Base-by-base conservation (phyloP, 2,329 filamentous ascomycete genomes). In the Cyphellophora europaea region DNA sequence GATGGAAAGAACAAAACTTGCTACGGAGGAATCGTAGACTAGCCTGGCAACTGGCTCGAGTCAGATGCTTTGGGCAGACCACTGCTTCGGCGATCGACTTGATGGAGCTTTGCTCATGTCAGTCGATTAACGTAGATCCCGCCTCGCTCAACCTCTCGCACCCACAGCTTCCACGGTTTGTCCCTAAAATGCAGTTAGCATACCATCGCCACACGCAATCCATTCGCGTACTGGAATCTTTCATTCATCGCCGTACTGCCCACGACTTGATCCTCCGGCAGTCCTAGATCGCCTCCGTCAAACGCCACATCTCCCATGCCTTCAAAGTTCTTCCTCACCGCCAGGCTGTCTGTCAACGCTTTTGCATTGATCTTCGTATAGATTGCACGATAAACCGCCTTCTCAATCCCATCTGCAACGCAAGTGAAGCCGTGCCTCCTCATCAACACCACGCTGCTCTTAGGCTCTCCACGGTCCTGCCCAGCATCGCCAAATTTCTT, bases 351-450 rank as follows among this genome's bases (percentile, higher is more conserved):
- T 2, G 57, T 57, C 45, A 66, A 63, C 4, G 65, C 53, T 5
- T 46, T 45, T 1, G 66, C 65, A 41, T 67, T 67, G 42, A 55
- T 53, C 33, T 56, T 51, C 2, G 66, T 67, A 37, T 69, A 68
- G 2, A 69, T 49, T 1, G 59, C 57, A n/a, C 58, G 49, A 36
- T 61, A 58, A 8, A 68, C 62, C 1, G 55, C 61, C 27, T 57
- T 53, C 38, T 62, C 52, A 28, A 69, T 57, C 37, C 49, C 54
- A 0, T 44, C 41, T 1, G 54, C 64, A 5, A 59, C 42, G 4
- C 53, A 49, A 1, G 65, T 63, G 45, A 64, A 65, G 3, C 65
- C 66, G 39, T 69, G 65, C 2, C 61, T 54, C 4, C 56, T 49
- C 65, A 69, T 68, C 33, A 69, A 48, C 2, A 65, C 57, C 5